Conservation (phyloP, 176 grass and related monocot genomes). For the Luzula sylvatica region DNA sequence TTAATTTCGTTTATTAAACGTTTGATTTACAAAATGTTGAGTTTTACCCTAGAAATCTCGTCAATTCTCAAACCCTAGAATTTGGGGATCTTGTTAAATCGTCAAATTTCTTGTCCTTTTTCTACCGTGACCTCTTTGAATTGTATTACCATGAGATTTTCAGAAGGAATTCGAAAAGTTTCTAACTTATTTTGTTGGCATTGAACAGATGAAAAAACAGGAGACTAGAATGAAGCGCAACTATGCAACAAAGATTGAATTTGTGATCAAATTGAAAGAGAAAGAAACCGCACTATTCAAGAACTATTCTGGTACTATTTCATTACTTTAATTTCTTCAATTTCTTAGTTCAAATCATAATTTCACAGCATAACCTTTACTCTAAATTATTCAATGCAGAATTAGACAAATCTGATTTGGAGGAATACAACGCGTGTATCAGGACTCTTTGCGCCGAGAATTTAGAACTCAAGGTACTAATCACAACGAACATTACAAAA, state of each 20-base stretch:
- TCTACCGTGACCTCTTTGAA: background rate
- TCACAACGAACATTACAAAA: background rate
- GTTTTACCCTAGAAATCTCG: too few relatives aligned
- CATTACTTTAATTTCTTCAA: background rate
- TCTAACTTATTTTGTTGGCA: background rate
- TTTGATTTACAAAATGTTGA: too few relatives aligned
- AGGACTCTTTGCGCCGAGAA: slow-evolving; percentile 10
- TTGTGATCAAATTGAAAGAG: slow-evolving; percentile 10
- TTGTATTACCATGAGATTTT: too few relatives aligned
- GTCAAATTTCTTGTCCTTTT: background rate
- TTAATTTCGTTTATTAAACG: too few relatives aligned
- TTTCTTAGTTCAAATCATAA: slow-evolving; percentile 1
- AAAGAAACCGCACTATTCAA: background rate
- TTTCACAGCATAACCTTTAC: background rate
- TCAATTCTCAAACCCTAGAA: too few relatives aligned
- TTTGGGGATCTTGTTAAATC: background rate
- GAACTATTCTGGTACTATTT: slow-evolving; percentile 17
- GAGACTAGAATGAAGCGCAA: background rate
- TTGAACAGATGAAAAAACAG: slow-evolving; percentile 15
- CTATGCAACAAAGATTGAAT: slow-evolving; percentile 5
- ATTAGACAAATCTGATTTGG: slow-evolving; percentile 16
- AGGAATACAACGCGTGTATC: slow-evolving; percentile 14
- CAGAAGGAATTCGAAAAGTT: too few relatives aligned
- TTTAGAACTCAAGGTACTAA: slow-evolving; percentile 13
- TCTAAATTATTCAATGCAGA: slow-evolving; percentile 1